A percentile compares a stretch with the other conserved stretches of the same genome.
Conservation (phyloP, 2,329 filamentous ascomycete genomes). For the Colletotrichum orbiculare region DNA sequence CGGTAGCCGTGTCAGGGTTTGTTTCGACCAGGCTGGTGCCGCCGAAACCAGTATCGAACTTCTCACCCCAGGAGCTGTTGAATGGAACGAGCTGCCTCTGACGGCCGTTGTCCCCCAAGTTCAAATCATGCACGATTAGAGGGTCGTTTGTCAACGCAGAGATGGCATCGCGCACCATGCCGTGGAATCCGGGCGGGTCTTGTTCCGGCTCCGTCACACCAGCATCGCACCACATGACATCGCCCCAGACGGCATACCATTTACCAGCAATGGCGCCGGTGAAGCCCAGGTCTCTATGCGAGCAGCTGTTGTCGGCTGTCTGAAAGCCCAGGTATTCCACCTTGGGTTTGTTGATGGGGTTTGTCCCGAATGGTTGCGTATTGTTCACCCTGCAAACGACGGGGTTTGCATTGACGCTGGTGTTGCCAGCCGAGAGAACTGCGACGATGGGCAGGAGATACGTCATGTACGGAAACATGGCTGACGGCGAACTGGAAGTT, state of each 20-base stretch:
- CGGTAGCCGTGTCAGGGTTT: conserved; percentile 41
- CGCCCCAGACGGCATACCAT: conserved; percentile 53
- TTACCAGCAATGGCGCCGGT: conserved; percentile 47
- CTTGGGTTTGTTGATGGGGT: conserved; percentile 46
- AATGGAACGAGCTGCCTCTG: conserved; percentile 51
- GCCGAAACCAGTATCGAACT: conserved; percentile 48
- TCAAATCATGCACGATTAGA: conserved; percentile 48
- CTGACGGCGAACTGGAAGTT: conserved; percentile 15
- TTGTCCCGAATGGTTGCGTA: conserved; percentile 49
- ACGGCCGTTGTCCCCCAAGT: conserved; percentile 48
- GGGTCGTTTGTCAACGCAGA: conserved; percentile 49
- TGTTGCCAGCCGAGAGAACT: neutral
- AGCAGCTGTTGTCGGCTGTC: conserved; percentile 49
- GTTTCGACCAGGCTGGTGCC: conserved; percentile 53
- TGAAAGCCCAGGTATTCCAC: conserved; percentile 50
- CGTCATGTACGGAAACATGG: conserved; percentile 13
- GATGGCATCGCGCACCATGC: conserved; percentile 52
- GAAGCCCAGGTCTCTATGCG: conserved; percentile 51
- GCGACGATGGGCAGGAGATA: conserved; percentile 14
- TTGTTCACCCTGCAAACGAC: conserved; percentile 45
- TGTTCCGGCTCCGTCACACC: conserved; percentile 46
- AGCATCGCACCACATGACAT: conserved; percentile 48
- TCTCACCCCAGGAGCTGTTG: conserved; percentile 50
- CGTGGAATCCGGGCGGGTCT: conserved; percentile 49
- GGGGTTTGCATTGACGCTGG: conserved; percentile 7